Base-by-base conservation (phyloP, 441 rosid genomes). In the Capsella rubella region DNA sequence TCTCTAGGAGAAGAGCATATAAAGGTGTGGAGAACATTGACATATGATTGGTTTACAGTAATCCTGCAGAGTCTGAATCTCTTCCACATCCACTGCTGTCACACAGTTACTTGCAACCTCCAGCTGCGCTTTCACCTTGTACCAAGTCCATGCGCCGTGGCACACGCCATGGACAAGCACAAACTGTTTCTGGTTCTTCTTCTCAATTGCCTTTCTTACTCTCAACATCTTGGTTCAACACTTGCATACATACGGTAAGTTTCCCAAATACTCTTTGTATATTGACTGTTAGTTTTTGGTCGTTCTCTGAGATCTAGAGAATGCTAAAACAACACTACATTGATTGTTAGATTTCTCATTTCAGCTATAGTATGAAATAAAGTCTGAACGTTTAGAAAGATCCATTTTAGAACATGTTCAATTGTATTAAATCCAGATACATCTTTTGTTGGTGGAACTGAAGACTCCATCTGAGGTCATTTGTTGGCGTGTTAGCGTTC, bases 101-200 rank as follows among this genome's bases (percentile, higher is more conserved):
- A 84, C 90, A 5, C 71, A 78, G 78, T 83, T 84, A n/a, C 92
- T 85, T 0, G 47, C 47, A 43, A 4, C 15, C 47, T 43, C 47
- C 46, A 42, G 46, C 15, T 42, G 46, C 15, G 46, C 13, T 42
- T 42, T 42, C 46, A 42, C 46, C 46, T 43, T 43, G 8, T 43
- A n/a, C 49, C 49, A 14, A 14, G 16, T 43, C 49, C 49, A 45
- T 14, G 49, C 49, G 16, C 18, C 49, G 8, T 45, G 49, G 49
- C 49, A 45, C 3, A 80, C 76, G 3, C 89, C 84, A 67, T 85
- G 88, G 39, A 82, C 79, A 2, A 85, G 76, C 31, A 85, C 79
- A 45, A 82, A 82, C 55, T 66, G 82, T 42, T 60, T 60, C 42
- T 50, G 65, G 49, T 43, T 13, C 16, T 25, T 54, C 43, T 37